Evolutionary conservation across 768 basidiomycete species (phyloP).

Genomic region (Russula earlei): DNA sequence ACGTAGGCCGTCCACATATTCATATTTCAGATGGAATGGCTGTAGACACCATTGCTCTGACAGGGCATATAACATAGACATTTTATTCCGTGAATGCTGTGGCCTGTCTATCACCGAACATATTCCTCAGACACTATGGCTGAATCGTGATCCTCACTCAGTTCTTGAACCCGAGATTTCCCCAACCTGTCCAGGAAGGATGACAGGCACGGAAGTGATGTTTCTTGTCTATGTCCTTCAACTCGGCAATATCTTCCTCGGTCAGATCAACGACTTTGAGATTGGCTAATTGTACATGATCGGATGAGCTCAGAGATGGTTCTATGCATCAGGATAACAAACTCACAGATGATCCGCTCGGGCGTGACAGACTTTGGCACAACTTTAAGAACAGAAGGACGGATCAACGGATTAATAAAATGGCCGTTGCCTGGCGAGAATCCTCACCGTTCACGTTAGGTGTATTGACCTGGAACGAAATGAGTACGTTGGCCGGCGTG

Average conservation of each 20-base stretch:
- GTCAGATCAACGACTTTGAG: slow-evolving; percentile 50
- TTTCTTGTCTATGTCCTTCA: slow-evolving; percentile 51
- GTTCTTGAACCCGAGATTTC: slow-evolving; percentile 51
- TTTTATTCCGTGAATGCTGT: not conserved
- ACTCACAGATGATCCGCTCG: slow-evolving; percentile 47
- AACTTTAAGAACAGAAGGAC: slow-evolving; percentile 30
- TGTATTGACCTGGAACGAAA: slow-evolving; percentile 67
- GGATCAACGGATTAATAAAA: slow-evolving; percentile 17
- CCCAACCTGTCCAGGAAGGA: slow-evolving; percentile 57
- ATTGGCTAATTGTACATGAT: slow-evolving; percentile 36
- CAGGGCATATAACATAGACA: not conserved
- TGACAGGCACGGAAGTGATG: slow-evolving; percentile 56
- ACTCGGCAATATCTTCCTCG: slow-evolving; percentile 48
- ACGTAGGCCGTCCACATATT: not conserved
- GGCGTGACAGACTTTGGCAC: slow-evolving; percentile 72
- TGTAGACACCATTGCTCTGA: not conserved
- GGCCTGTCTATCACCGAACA: not conserved
- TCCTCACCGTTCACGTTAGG: slow-evolving; percentile 40
- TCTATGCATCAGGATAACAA: not conserved
- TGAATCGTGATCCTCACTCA: not conserved
- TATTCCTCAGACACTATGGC: not conserved
- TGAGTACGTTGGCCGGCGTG: slow-evolving; percentile 52
- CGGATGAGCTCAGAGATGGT: not conserved
- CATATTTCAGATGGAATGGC: not conserved
- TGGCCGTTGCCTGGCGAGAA: not conserved